Conservation (phyloP, 768 basidiomycete species). For the Phaeolepiota aurea region DNA sequence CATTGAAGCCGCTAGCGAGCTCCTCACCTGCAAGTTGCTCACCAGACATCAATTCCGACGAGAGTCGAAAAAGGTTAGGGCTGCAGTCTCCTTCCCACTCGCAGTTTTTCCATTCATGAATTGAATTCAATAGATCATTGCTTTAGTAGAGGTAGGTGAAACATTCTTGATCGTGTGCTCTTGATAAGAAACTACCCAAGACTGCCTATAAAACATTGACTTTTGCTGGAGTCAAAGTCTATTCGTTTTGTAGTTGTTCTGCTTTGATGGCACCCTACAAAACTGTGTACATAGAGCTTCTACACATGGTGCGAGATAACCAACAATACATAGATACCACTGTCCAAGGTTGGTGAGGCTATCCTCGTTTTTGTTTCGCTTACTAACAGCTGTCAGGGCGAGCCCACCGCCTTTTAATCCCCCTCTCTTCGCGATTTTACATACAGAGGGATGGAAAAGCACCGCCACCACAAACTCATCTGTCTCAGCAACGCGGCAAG, state of each 20-base stretch:
- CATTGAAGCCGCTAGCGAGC: constrained; percentile 19
- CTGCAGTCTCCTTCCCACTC: neutral
- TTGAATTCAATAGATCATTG: constrained; percentile 30
- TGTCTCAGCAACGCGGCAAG: constrained; percentile 1
- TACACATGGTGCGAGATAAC: constrained; percentile 31
- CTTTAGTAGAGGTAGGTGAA: constrained; percentile 39
- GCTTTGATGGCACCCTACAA: constrained; percentile 30
- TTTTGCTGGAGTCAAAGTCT: constrained; percentile 29
- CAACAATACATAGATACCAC: constrained; percentile 19
- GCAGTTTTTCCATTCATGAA: constrained; percentile 5
- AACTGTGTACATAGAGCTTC: constrained; percentile 38
- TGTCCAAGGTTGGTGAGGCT: constrained; percentile 27
- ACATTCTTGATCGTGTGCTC: neutral
- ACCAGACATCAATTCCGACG: constrained; percentile 15
- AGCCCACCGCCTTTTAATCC: constrained; percentile 23
- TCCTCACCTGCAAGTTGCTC: constrained; percentile 16
- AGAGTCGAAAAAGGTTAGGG: constrained; percentile 23
- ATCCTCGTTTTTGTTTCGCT: constrained; percentile 2
- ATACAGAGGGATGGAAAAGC: constrained; percentile 12
- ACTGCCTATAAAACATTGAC: constrained; percentile 39
- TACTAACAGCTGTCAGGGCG: constrained; percentile 16
- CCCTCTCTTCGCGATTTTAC: constrained; percentile 21
- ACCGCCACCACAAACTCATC: neutral
- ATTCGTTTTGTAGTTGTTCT: constrained; percentile 38
- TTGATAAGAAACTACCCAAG: constrained; percentile 20